Evolutionary conservation across 2,329 filamentous ascomycete species (phyloP).

Genomic region (Verticillium nonalfalfae): DNA sequence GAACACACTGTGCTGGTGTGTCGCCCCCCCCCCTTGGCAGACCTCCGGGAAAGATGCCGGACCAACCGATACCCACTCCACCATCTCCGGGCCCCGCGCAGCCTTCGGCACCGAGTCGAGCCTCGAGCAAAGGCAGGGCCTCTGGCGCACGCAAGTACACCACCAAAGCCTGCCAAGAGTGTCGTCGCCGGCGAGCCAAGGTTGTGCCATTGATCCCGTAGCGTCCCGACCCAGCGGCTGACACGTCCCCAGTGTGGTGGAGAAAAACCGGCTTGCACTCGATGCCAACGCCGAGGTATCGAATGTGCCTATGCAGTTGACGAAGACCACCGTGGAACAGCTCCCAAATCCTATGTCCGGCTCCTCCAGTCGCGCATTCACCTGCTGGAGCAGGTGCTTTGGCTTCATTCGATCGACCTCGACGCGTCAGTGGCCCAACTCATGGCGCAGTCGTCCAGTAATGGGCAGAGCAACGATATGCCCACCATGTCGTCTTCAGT

Average conservation of each 20-base stretch:
- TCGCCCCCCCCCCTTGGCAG: too few relatives aligned
- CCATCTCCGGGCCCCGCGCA: background rate
- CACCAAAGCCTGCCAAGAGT: constrained; percentile 26
- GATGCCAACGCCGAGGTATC: constrained; percentile 21
- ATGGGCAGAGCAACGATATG: background rate
- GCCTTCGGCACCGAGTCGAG: background rate
- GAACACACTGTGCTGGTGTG: too few relatives aligned
- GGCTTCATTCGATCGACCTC: constrained; percentile 20
- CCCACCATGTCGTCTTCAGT: constrained; percentile 2
- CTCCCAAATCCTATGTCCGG: constrained; percentile 25
- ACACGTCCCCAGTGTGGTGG: constrained; percentile 22
- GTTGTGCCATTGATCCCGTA: constrained; percentile 10
- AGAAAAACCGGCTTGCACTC: constrained; percentile 20
- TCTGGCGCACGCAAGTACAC: constrained; percentile 10
- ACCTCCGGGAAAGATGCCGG: background rate
- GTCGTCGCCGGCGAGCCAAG: constrained; percentile 28
- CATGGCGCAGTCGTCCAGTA: constrained; percentile 1
- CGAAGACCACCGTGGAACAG: constrained; percentile 25
- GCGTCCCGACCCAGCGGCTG: too few relatives aligned
- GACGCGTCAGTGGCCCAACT: constrained; percentile 15
- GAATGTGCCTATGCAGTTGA: constrained; percentile 21
- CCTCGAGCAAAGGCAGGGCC: background rate
- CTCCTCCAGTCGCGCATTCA: constrained; percentile 24
- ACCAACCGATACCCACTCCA: background rate
- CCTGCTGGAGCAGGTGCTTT: constrained; percentile 21